These are phyloP conservation scores for Fusarium sp. DNA, from an alignment of 2,329 filamentous ascomycete species.

Conservation along the genomic window DNA sequence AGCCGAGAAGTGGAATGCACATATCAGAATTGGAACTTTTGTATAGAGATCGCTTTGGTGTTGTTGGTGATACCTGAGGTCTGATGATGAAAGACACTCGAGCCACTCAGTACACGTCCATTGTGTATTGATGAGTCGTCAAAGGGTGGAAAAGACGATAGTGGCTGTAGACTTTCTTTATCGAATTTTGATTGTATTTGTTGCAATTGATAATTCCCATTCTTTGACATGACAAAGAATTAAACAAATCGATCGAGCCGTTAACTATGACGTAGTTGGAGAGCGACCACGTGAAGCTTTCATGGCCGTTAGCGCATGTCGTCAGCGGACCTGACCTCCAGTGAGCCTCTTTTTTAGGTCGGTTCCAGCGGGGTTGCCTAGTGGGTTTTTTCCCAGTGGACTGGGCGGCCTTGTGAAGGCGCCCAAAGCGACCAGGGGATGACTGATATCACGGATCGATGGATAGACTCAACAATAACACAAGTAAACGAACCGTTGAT, in stretches of 20 bases:
- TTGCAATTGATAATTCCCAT: constrained; percentile 8
- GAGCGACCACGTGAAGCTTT: constrained; percentile 36
- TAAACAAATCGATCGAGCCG: constrained; percentile 12
- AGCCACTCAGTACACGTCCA: constrained; percentile 7
- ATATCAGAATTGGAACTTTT: constrained; percentile 27
- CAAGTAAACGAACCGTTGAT: background rate
- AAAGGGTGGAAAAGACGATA: background rate
- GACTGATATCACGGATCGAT: no score
- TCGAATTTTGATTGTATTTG: background rate
- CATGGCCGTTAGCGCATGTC: constrained; percentile 34
- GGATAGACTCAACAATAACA: background rate
- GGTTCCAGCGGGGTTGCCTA: constrained; percentile 24
- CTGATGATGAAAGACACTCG: constrained; percentile 21
- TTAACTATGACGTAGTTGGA: constrained; percentile 32
- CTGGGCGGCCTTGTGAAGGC: constrained; percentile 14
- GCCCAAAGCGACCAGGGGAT: constrained; percentile 33
- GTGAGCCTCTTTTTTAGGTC: no score
- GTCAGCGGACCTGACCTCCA: constrained; percentile 37
- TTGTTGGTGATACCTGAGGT: constrained; percentile 28
- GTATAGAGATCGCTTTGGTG: constrained; percentile 18
- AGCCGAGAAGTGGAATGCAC: constrained; percentile 17
- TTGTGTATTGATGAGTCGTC: constrained; percentile 4
- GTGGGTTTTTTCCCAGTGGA: constrained; percentile 22
- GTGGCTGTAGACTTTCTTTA: background rate
- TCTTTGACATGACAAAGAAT: constrained; percentile 12